Evolutionary conservation across 1,284 basidiomycete genomes (phyloP).

Genomic region (Heterobasidion parviporum): DNA sequence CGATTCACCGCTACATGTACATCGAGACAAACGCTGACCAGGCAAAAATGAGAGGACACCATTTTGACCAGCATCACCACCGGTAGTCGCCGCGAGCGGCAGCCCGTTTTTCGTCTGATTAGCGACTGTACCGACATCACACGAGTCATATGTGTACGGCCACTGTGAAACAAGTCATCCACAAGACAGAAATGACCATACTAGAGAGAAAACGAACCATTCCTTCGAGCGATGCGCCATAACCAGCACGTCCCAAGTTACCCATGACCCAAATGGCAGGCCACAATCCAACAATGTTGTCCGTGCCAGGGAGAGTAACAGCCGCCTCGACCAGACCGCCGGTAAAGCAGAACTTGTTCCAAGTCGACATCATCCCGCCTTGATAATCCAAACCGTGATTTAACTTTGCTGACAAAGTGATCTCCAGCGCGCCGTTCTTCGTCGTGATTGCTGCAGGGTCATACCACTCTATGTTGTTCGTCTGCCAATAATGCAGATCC

Average conservation of each 20-base stretch:
- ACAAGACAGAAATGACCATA: not conserved
- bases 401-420: conserved; percentile 61
- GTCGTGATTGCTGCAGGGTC: conserved; percentile 82
- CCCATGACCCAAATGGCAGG: conserved; percentile 43
- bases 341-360: conserved; percentile 96
- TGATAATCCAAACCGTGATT: conserved; percentile 73
- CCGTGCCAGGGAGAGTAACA: conserved; percentile 78
- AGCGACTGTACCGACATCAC: conserved; percentile 48
- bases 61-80: conserved; percentile 31
- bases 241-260: conserved; percentile 49
- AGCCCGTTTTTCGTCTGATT: conserved; percentile 36
- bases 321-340: conserved; percentile 69
- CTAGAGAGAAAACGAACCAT: conserved; percentile 20
- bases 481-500: conserved; percentile 62
- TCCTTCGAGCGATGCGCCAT: conserved; percentile 53
- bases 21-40: conserved; percentile 38
- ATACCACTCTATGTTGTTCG: conserved; percentile 41
- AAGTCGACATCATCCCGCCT: conserved; percentile 63
- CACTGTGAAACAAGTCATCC: conserved; percentile 22
- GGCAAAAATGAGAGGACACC: conserved; percentile 37
- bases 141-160: conserved; percentile 49
- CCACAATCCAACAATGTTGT: conserved; percentile 45
- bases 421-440: conserved; percentile 66
- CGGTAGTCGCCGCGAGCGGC: conserved; percentile 29
- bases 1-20: conserved; percentile 43